These are phyloP conservation scores for Sordaria brevicollis DNA, from an alignment of 495 filamentous ascomycete species.

Conservation along the genomic window DNA sequence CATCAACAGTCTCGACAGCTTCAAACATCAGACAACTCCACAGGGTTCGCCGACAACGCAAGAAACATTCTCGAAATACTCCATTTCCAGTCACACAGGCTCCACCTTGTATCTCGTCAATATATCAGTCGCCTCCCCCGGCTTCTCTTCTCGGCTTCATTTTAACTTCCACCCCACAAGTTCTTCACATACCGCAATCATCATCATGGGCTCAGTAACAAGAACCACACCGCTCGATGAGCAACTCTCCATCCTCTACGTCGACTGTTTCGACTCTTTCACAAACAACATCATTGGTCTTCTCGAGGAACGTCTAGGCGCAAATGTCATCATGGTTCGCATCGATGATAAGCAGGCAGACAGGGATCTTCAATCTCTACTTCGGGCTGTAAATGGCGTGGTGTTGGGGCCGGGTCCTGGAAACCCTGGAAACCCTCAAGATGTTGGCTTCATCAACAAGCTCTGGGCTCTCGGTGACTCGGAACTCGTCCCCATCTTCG, in stretches of 20 bases:
- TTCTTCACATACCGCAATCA: background rate
- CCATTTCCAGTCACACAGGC: background rate
- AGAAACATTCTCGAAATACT: background rate
- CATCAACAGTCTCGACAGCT: background rate
- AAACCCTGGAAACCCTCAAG: background rate
- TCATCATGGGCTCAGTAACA: background rate
- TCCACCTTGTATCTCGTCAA: background rate
- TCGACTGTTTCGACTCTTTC: background rate
- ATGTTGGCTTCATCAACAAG: background rate
- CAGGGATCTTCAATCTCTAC: background rate
- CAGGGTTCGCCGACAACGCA: background rate
- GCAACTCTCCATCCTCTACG: background rate
- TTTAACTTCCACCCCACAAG: background rate
- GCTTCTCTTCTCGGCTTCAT: background rate
- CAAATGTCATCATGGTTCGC: background rate
- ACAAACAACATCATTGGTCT: background rate
- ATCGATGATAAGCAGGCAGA: background rate
- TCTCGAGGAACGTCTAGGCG: background rate
- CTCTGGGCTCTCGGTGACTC: background rate
- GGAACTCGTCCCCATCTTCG: background rate
- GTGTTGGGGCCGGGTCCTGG: background rate
- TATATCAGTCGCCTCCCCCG: background rate
- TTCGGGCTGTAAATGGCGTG: background rate
- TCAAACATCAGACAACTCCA: background rate
- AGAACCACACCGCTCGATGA: background rate